These are phyloP conservation scores for Pinus tabuliformis DNA, from an alignment of 75 land plant genomes.

Conservation along the genomic window DNA sequence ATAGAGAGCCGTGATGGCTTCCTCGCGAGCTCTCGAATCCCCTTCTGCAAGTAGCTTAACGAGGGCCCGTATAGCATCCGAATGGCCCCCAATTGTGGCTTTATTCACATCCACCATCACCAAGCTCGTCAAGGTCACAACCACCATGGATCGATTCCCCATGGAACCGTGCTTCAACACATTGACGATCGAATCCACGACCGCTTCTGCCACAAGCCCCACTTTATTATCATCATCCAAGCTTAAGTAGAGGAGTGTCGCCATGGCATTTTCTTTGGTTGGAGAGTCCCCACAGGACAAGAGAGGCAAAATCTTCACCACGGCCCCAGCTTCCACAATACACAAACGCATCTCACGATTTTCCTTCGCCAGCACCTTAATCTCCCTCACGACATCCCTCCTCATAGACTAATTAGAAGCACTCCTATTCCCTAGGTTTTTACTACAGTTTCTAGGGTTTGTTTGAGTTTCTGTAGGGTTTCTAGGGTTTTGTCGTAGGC, in stretches of 20 bases:
- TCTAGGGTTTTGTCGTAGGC: no score
- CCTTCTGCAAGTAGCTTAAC: conserved; percentile 56
- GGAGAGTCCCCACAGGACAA: conserved; percentile 19
- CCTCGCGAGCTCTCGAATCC: conserved; percentile 53
- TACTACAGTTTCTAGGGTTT: conserved; percentile 6
- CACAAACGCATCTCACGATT: conserved; percentile 27
- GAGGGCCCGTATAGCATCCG: conserved; percentile 49
- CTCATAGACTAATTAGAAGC: not conserved
- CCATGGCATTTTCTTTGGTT: conserved; percentile 41
- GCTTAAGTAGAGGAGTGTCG: conserved; percentile 45
- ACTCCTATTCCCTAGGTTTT: not conserved
- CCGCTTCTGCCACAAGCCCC: conserved; percentile 85
- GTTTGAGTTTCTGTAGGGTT: not conserved
- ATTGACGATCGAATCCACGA: conserved; percentile 13
- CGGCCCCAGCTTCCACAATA: conserved; percentile 58
- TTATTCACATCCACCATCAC: conserved; percentile 79
- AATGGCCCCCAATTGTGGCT: conserved; percentile 65
- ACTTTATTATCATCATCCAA: conserved; percentile 88
- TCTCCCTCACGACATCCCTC: conserved; percentile 21
- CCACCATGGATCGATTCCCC: conserved; percentile 63
- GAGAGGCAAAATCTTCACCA: conserved; percentile 36
- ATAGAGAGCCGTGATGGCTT: conserved; percentile 84
- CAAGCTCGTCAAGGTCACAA: conserved; percentile 75
- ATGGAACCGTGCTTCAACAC: conserved; percentile 26
- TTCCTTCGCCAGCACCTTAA: conserved; percentile 35